Evolutionary conservation across 1,284 basidiomycete species (phyloP), one percentile per base, ranked within the genome.

Genomic region (Lentinula novae-zelandiae): DNA sequence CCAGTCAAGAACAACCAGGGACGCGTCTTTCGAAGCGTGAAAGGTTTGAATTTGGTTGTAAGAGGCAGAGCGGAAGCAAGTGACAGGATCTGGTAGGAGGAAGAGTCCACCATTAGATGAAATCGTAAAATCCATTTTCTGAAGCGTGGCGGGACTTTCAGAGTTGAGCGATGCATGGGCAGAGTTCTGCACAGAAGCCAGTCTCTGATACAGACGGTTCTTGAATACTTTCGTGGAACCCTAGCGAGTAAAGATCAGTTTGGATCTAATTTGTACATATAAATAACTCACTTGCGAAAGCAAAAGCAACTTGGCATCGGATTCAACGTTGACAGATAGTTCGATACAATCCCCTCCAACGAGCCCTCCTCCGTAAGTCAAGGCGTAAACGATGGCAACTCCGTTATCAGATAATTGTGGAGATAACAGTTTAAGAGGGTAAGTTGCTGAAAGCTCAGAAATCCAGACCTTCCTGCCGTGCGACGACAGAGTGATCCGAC

Each of bases 221-320:
- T 93, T 94, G 79, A 96, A 97, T 27, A 97, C 90, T 72, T 98
- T 97, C 12, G 95, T 97, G 20, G 89, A 92, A n/a, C 94, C 94
- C 87, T 96, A 71, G 17, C 50, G 20, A 9, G 12, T 39, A 15
- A 57, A 46, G 34, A 48, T 50, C 8, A 51, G 38, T 20, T n/a
- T 46, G 7, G 27, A 57, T 20, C n/a, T 13, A 34, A 13, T 52
- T 9, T 46, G 57, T 13, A 39, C 31, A 56, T 44, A 49, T 67
- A 17, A 58, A 52, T 34, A 13, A 70, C 82, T 69, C 67, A 91
- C 95, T 80, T 96, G 94, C 5, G 94, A 92, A 34, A 96, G 75
- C 38, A 95, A 68, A 9, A 94, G 76, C 1, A 96, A 80, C 2
- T 73, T 78, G 33, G 83, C 81, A 27, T 73, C 72, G 57, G 74